Conservation (phyloP, 73 alveolate species). For the Stentor coeruleus region DNA sequence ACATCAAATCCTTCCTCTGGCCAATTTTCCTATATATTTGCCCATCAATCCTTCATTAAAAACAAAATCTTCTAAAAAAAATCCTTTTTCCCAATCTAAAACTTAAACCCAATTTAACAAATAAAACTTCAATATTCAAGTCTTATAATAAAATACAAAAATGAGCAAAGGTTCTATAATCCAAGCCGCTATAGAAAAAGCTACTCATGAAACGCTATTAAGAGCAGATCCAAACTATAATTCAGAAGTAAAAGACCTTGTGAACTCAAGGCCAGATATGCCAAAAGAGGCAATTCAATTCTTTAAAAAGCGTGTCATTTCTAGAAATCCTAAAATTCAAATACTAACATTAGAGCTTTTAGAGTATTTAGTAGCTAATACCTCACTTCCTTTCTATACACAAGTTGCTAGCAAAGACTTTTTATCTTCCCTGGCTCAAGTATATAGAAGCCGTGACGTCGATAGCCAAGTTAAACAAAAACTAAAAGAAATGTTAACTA, state of each 20-base stretch:
- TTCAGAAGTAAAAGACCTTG: constrained; percentile 28
- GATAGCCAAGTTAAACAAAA: constrained; percentile 52
- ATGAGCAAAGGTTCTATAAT: constrained; percentile 32
- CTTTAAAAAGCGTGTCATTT: constrained; percentile 18
- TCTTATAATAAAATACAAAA: too few species aligned
- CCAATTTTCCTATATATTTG: too few species aligned
- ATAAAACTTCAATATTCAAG: too few species aligned
- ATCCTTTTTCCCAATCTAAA: too few species aligned
- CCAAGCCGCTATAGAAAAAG: constrained; percentile 35
- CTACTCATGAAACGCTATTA: constrained; percentile 40
- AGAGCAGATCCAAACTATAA: constrained; percentile 41
- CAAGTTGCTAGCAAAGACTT: constrained; percentile 66
- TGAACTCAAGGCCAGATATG: constrained; percentile 49
- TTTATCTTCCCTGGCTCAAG: constrained; percentile 52
- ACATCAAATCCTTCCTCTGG: too few species aligned
- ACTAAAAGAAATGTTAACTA: constrained; percentile 56
- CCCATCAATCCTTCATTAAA: too few species aligned
- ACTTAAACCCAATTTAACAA: neutral
- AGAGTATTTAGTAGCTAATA: constrained; percentile 37
- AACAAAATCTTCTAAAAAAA: too few species aligned
- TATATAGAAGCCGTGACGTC: constrained; percentile 57
- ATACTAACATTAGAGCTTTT: constrained; percentile 54
- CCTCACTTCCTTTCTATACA: constrained; percentile 52
- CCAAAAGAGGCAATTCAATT: constrained; percentile 33
- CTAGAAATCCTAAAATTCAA: constrained; percentile 39